Evolutionary conservation across 495 filamentous ascomycete species (phyloP).

Genomic region (Sordaria brevicollis): DNA sequence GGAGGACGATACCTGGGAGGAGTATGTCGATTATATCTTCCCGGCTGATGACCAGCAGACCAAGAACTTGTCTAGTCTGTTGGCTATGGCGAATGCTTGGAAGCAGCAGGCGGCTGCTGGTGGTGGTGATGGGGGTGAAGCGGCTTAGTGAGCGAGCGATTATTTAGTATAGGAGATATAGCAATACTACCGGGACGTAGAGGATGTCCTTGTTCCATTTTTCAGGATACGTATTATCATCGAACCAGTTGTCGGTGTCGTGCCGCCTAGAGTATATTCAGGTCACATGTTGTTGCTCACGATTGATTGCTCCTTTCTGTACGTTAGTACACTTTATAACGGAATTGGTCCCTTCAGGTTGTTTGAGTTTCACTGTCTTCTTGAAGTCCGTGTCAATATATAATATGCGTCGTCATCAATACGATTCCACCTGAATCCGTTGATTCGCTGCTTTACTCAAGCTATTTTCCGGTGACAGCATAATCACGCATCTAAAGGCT

Average conservation of each 20-base stretch:
- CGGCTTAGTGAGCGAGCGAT: background rate
- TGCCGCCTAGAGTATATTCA: no score
- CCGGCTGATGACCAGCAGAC: slow-evolving; percentile 88
- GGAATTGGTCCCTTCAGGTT: background rate
- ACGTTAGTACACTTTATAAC: background rate
- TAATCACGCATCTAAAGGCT: no score
- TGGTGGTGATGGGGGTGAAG: slow-evolving; percentile 8
- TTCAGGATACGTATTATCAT: background rate
- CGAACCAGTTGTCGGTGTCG: no score
- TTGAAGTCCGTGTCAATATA: background rate
- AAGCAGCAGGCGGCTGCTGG: slow-evolving; percentile 50
- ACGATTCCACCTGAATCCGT: no score
- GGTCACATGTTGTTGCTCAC: background rate
- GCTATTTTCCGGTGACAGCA: no score
- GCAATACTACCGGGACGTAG: background rate
- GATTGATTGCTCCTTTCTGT: background rate
- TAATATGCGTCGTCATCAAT: no score
- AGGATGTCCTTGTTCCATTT: background rate
- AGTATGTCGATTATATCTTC: slow-evolving; percentile 97
- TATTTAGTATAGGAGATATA: background rate
- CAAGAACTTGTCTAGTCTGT: slow-evolving; percentile 69
- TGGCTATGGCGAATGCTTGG: slow-evolving; percentile 82
- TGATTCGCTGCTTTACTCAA: no score
- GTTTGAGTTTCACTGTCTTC: background rate
- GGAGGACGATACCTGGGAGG: slow-evolving; percentile 92